Base-by-base conservation (phyloP, 2,329 filamentous ascomycete species). In the Sclerotinia spermophila region DNA sequence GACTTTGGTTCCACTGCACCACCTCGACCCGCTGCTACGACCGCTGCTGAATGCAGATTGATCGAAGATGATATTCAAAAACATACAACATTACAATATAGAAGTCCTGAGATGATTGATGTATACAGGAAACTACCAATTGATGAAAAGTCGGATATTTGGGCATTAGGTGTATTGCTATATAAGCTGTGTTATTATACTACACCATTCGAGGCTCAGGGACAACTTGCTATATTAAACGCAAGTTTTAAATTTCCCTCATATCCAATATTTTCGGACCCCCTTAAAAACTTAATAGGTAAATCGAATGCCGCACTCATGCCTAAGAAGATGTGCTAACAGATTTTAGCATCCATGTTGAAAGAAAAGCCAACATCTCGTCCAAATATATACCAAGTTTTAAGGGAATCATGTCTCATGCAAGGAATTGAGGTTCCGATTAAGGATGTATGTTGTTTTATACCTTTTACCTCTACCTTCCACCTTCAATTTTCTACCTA, bases 131-230 rank as follows among this genome's bases (percentile, higher is more conserved):
- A 96, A 81, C 93, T 94, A 77, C 94, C 96, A 0, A 97, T 99
- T 79, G 93, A 99, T 79, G 96, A 99, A 83, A 99, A 99, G 83
- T 96, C 94, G 64, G 96, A 99, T 81, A 97, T 99, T 42, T 99
- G 79, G 96, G 96, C 96, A 1, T 83, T 99, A 72, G 96, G 96
- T 7, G 96, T 99, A 56, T 83, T 99, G 71, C 82, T 99, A 69
- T 99, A 99, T 84, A 99, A 99, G 84, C 86, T 99, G 73, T 99
- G 96, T 84, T 99, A 98, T 82, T 99, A 99, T 82, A 99, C 96
- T 1, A 99, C 96, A 8, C 96, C 96, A 0, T 99, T 99, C 77
- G 96, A 99, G 82, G 95, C 98, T 74, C 94, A 97, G 79, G 96
- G 96, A 38, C 95, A 97, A 82, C 92, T 98, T 84, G 96, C 96